A percentile compares a stretch with the other conserved stretches of the same genome.
These are phyloP conservation scores for Apiospora sp. DNA, from an alignment of 2,329 filamentous ascomycete species.

Conservation along the genomic window DNA sequence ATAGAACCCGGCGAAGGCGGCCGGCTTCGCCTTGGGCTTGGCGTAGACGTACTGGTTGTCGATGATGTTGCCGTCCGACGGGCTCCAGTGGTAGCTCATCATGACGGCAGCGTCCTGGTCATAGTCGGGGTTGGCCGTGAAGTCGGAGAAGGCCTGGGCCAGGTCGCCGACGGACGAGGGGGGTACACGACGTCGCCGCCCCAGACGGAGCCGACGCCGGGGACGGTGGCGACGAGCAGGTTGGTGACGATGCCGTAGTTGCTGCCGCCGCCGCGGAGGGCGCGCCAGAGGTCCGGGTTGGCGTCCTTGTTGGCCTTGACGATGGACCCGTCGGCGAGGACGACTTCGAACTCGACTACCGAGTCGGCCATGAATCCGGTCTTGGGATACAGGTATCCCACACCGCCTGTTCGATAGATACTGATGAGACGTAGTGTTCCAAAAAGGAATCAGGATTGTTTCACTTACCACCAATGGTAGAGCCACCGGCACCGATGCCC, in stretches of 20 bases:
- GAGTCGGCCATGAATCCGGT: slow-evolving; percentile 54
- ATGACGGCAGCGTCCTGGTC: slow-evolving; percentile 8
- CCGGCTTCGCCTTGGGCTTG: slow-evolving; percentile 33
- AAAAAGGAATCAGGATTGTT: no score
- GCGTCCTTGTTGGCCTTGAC: slow-evolving; percentile 46
- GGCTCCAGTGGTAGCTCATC: slow-evolving; percentile 20
- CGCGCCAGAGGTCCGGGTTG: slow-evolving; percentile 51
- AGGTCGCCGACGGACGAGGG: slow-evolving; percentile 2
- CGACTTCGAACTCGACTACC: slow-evolving; percentile 51
- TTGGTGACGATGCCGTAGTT: slow-evolving; percentile 52
- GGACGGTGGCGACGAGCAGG: slow-evolving; percentile 28
- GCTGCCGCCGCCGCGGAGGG: slow-evolving; percentile 54
- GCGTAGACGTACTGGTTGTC: slow-evolving; percentile 7
- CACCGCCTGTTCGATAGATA: neutral
- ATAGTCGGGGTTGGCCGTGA: slow-evolving; percentile 23
- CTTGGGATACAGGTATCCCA: neutral
- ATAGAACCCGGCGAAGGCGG: slow-evolving; percentile 35
- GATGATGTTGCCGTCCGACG: neutral
- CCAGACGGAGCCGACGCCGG: slow-evolving; percentile 30
- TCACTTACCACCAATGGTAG: slow-evolving; percentile 36
- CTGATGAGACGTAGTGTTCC: no score
- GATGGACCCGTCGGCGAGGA: slow-evolving; percentile 50
- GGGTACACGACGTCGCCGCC: slow-evolving; percentile 30
- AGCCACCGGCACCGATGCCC: slow-evolving; percentile 38
- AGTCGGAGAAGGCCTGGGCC: slow-evolving; percentile 30